Evolutionary conservation across 1,284 basidiomycete genomes (phyloP).

Genomic region (Calocybe gambosa): DNA sequence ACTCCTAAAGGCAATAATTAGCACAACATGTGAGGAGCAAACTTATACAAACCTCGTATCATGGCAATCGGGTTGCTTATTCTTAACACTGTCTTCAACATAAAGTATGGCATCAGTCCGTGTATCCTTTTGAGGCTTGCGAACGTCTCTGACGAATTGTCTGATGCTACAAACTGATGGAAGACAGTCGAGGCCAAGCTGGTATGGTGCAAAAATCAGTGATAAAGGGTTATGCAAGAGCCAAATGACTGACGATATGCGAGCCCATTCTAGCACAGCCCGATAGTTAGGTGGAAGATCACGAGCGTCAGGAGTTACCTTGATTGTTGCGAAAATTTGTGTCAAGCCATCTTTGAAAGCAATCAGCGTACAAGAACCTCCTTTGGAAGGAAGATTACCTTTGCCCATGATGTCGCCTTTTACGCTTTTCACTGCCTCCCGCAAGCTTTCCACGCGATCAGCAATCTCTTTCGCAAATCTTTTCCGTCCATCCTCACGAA

Average conservation of each 20-base stretch:
- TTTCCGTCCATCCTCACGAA: constrained; percentile 83
- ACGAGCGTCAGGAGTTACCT: constrained; percentile 71
- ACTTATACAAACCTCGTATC: constrained; percentile 59
- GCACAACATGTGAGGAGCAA: constrained; percentile 1
- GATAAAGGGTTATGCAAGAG: background rate
- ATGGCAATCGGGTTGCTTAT: constrained; percentile 96
- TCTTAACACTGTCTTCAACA: constrained; percentile 87
- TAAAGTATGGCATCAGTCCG: constrained; percentile 96
- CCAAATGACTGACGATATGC: constrained; percentile 73
- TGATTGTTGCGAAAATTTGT: constrained; percentile 84
- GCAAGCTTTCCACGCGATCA: constrained; percentile 79
- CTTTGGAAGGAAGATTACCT: constrained; percentile 35
- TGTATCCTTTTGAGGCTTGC: constrained; percentile 89
- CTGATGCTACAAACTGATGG: constrained; percentile 89
- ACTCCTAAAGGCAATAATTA: constrained; percentile 39
- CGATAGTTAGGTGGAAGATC: constrained; percentile 83
- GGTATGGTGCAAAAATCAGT: background rate
- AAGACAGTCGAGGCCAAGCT: constrained; percentile 94
- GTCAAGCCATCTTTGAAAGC: constrained; percentile 70
- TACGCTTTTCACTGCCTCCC: constrained; percentile 80
- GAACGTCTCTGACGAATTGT: constrained; percentile 88
- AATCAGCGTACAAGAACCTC: constrained; percentile 3
- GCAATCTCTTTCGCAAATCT: constrained; percentile 87
- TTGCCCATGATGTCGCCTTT: constrained; percentile 88
- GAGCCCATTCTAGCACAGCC: constrained; percentile 92